Conservation (phyloP, 2,329 filamentous ascomycete genomes). For the Nigrospora osmanthi region DNA sequence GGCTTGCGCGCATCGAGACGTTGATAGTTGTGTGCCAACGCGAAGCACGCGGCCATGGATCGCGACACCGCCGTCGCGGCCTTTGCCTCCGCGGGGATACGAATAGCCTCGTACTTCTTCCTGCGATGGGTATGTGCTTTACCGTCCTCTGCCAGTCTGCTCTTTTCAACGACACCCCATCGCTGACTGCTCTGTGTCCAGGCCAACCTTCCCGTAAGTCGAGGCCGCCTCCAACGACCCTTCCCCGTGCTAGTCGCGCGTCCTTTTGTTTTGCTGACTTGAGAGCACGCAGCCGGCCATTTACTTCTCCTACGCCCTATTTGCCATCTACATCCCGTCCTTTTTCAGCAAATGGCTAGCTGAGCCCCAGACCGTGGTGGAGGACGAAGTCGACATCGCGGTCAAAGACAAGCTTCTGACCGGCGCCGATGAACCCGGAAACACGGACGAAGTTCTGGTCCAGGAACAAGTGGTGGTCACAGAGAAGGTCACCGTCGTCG, state of each 20-base stretch:
- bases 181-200: conserved; percentile 3
- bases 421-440: conserved; percentile 8
- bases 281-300: conserved; percentile 13
- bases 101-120: conserved; percentile 6
- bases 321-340: conserved; percentile 57
- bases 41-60: background rate
- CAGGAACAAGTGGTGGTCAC: conserved; percentile 50
- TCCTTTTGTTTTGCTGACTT: background rate
- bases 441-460: conserved; percentile 22
- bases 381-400: conserved; percentile 52
- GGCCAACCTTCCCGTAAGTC: conserved; percentile 19
- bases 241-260: background rate
- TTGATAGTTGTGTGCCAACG: too few relatives aligned
- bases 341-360: conserved; percentile 52
- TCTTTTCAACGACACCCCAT: background rate
- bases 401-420: conserved; percentile 39
- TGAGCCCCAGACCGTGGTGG: conserved; percentile 47
- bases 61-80: background rate
- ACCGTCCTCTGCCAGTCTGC: background rate
- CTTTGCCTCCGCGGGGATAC: conserved; percentile 5
- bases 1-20: too few relatives aligned
- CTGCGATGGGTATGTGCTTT: conserved; percentile 5
- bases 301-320: conserved; percentile 47
- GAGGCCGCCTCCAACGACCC: background rate
- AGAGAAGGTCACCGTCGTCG: conserved; percentile 53